Evolutionary conservation across 805 yeast genomes (phyloP), one percentile per base, ranked within the genome.

Genomic region (Saccharomycopsis fodiens): DNA sequence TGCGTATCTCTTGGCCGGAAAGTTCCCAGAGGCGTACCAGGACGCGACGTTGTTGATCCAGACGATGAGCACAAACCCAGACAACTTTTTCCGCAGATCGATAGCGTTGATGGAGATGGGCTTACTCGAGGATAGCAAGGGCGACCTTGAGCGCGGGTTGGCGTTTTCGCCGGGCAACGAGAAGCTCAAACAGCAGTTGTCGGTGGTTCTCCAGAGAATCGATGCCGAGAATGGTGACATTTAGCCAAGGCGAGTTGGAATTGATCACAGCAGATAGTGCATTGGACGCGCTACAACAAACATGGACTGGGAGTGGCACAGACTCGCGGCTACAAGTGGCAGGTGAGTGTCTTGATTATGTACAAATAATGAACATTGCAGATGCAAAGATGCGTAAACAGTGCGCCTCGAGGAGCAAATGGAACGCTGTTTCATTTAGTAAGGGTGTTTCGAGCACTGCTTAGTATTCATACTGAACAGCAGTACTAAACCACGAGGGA

Each of bases 71-170:
- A 63, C 67, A 44, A 65, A 77, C 3, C 78, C 89, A 1, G 93
- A 84, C 44, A 81, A 83, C 58, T 82, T 80, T 57, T 67, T 82
- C 44, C 73, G 93, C 64, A 73, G 82, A 55, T 83, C 87, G 1
- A 78, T 82, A 41, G 77, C 84, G 38, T 68, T 72, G 53, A 63
- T 65, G 54, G 78, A 81, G 54, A 64, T 84, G 58, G 85, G 82
- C 1, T 76, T 78, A 59, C 71, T 74, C 48, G 73, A 72, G 38
- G 76, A 70, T 6, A 82, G 88, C 2, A 75, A 78, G 50, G 74
- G 75, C 2, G 83, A 77, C 55, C 73, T 81, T 55, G 89, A 82
- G 62, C 72, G 89, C 59, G 94, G 89, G 0, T 66, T 84, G 47
- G 67, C 81, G n/a, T 74, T 82, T 54, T 74, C 67, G 48, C 76